phyloP scores from a whole-genome alignment of 2,329 filamentous ascomycete genomes.

The Ophioceras dolichostomum region DNA sequence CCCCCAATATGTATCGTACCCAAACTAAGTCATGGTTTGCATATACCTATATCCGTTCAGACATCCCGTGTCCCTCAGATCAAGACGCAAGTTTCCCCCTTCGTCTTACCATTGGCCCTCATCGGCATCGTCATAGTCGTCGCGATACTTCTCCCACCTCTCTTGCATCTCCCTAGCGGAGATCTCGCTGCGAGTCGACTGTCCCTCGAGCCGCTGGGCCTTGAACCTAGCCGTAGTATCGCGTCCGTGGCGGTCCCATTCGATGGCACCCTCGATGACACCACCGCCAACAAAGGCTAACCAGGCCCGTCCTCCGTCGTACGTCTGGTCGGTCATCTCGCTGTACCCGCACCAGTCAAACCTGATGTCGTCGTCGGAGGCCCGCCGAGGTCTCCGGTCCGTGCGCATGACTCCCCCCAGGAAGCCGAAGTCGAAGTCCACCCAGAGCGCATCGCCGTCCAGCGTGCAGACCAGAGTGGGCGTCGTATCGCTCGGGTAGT shows the following conservation, averaged over 20 bases:
- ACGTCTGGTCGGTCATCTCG: background rate
- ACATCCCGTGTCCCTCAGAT: no score
- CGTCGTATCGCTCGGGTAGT: background rate
- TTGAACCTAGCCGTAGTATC: background rate
- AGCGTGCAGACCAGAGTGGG: background rate
- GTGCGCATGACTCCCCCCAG: background rate
- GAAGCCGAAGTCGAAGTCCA: constrained; percentile 1
- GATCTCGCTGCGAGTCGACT: background rate
- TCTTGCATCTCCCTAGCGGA: background rate
- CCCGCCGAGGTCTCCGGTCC: background rate
- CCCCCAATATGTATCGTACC: no score
- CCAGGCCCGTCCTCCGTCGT: background rate
- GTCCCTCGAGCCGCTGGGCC: background rate
- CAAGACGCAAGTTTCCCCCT: no score
- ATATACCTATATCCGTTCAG: no score
- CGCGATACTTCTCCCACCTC: background rate
- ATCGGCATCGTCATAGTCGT: background rate
- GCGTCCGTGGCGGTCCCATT: background rate
- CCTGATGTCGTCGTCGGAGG: background rate
- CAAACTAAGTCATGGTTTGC: no score
- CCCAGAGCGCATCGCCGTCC: constrained; percentile 2
- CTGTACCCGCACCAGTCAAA: constrained; percentile 1
- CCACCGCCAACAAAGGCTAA: background rate
- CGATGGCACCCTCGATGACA: background rate
- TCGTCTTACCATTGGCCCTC: no score